phyloP scores from a whole-genome alignment of 805 yeast genomes.

The Candida nemodendra region DNA sequence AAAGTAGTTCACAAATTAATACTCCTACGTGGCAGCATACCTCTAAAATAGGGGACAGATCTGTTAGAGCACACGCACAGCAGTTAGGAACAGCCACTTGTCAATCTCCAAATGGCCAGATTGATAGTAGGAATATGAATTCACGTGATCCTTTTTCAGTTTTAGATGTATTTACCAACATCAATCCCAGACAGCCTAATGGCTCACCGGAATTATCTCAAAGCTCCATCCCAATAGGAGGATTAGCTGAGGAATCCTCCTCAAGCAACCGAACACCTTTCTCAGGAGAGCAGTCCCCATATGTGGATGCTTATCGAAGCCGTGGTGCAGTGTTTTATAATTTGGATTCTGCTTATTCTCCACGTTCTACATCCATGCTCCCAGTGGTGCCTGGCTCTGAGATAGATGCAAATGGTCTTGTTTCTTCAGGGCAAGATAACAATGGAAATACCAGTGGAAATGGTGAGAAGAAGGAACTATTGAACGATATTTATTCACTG shows the following conservation, averaged over 20 bases:
- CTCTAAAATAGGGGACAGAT: not conserved
- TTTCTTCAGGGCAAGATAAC: not conserved
- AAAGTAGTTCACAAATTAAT: no score
- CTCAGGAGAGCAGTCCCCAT: not conserved
- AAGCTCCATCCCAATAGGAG: not conserved
- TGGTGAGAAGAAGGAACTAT: slow-evolving; percentile 28
- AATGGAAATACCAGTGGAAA: slow-evolving; percentile 1
- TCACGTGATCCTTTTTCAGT: slow-evolving; percentile 18
- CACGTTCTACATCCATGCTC: not conserved
- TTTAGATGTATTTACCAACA: slow-evolving; percentile 15
- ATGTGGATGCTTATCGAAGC: not conserved
- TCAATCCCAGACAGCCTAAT: slow-evolving; percentile 3
- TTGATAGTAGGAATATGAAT: not conserved
- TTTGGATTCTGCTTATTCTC: slow-evolving; percentile 2
- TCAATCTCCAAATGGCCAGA: not conserved
- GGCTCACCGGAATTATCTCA: not conserved
- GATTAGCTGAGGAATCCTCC: not conserved
- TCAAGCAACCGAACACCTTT: not conserved
- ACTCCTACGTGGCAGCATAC: not conserved
- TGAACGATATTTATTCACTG: slow-evolving; percentile 44
- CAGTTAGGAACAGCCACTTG: not conserved
- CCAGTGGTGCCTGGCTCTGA: not conserved
- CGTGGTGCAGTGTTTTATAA: slow-evolving; percentile 1
- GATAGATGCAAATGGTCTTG: not conserved
- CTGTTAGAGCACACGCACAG: not conserved